Evolutionary conservation across 768 basidiomycete genomes (phyloP).

Genomic region (Pholiota molesta): DNA sequence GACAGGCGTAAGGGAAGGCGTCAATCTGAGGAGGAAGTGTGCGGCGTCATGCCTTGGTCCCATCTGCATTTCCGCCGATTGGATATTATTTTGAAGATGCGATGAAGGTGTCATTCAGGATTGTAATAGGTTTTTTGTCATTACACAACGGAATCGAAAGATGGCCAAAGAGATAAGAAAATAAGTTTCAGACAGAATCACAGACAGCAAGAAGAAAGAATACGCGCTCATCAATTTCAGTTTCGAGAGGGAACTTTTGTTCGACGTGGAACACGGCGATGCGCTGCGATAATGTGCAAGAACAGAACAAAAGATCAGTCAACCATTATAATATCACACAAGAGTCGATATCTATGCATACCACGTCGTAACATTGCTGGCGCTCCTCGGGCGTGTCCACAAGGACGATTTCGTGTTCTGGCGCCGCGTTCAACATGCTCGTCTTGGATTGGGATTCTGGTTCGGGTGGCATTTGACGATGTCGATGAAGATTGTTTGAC

Average conservation of each 20-base stretch:
- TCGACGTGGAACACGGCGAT: conserved; percentile 64
- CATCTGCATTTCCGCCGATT: conserved; percentile 10
- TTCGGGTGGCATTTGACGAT: not conserved
- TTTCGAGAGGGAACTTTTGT: conserved; percentile 73
- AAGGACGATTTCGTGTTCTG: conserved; percentile 58
- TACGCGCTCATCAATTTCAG: conserved; percentile 74
- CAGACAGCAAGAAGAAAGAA: conserved; percentile 2
- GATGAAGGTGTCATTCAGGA: not conserved
- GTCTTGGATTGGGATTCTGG: not conserved
- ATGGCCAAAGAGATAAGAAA: not conserved
- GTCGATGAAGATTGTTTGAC: not conserved
- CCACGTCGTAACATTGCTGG: conserved; percentile 69
- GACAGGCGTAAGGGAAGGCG: conserved; percentile 60
- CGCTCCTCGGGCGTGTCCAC: conserved; percentile 49
- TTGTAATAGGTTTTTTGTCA: not conserved
- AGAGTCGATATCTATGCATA: conserved; percentile 18
- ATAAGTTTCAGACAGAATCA: not conserved
- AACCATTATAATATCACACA: not conserved
- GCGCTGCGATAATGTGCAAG: conserved; percentile 29
- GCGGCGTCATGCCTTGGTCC: conserved; percentile 39
- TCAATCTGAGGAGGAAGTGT: conserved; percentile 74
- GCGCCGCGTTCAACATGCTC: not conserved
- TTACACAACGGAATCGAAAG: too few relatives aligned
- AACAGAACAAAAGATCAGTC: not conserved
- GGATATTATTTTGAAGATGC: not conserved